phyloP scores from a whole-genome alignment of 306 rosid species.

The Lithocarpus polystachyus region DNA sequence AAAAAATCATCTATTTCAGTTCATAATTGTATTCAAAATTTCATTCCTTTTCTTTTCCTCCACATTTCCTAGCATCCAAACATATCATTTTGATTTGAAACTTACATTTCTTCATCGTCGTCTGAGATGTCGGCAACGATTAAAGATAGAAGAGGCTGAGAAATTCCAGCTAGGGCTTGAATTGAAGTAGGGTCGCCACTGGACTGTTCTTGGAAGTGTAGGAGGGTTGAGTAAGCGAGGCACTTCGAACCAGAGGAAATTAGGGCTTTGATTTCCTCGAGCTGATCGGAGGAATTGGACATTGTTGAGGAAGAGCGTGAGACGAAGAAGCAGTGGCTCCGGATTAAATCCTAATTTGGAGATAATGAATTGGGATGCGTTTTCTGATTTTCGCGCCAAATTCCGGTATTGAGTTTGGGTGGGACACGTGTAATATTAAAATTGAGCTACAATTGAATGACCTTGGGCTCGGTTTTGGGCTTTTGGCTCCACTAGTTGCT shows the following conservation, averaged over 20 bases:
- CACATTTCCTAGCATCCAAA: too few relatives aligned
- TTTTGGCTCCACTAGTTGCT: too few relatives aligned
- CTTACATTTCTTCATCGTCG: constrained; percentile 71
- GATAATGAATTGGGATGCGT: too few relatives aligned
- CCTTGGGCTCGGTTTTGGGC: too few relatives aligned
- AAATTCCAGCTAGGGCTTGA: constrained; percentile 44
- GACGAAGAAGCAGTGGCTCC: background rate
- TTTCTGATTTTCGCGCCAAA: constrained; percentile 30
- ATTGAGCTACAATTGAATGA: too few relatives aligned
- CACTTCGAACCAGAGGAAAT: constrained; percentile 43
- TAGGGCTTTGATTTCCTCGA: constrained; percentile 41
- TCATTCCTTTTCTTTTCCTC: background rate
- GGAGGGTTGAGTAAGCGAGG: constrained; percentile 58
- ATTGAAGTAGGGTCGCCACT: constrained; percentile 31
- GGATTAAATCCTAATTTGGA: constrained; percentile 14
- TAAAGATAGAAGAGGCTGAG: constrained; percentile 25
- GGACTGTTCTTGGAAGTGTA: constrained; percentile 61
- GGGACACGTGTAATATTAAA: too few relatives aligned
- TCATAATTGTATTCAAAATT: too few relatives aligned
- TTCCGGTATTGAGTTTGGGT: background rate
- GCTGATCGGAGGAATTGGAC: constrained; percentile 41
- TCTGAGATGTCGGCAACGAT: constrained; percentile 45
- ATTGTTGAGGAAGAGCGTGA: constrained; percentile 23
- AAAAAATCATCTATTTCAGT: background rate
- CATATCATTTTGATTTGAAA: background rate